Percentiles rank a stretch among this genome's conserved stretches.
Conservation (phyloP, 305 asterid species). For the Fraxinus angustifolia region DNA sequence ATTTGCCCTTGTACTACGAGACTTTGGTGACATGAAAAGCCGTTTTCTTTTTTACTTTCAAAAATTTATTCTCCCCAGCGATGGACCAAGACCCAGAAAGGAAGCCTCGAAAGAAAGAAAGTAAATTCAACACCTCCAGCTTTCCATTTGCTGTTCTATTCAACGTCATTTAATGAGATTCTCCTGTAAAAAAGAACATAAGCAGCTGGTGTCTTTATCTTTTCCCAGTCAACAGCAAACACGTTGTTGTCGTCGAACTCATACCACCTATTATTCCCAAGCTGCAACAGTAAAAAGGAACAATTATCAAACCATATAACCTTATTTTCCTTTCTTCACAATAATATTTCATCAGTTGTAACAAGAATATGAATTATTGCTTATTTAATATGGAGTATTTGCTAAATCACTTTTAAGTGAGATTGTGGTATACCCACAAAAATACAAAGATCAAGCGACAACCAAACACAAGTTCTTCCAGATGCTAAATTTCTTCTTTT, state of each 20-base stretch:
- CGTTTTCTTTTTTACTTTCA: background rate
- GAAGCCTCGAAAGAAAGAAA: background rate
- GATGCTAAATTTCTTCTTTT: background rate
- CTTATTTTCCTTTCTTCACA: background rate
- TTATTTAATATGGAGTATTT: background rate
- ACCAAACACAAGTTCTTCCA: background rate
- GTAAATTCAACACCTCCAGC: constrained; percentile 2
- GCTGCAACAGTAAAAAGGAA: constrained; percentile 44
- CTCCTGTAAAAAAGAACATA: constrained; percentile 72
- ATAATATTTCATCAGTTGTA: background rate
- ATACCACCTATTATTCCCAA: constrained; percentile 49
- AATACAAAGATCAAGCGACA: background rate
- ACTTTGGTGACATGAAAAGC: background rate
- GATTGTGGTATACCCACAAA: background rate
- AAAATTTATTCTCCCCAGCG: constrained; percentile 6
- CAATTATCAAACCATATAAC: background rate
- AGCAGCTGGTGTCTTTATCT: constrained; percentile 63
- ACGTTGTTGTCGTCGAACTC: constrained; percentile 63
- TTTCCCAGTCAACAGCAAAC: constrained; percentile 34
- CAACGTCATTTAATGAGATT: constrained; percentile 22
- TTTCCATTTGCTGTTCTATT: constrained; percentile 6
- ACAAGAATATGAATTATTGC: background rate
- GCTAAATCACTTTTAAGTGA: background rate
- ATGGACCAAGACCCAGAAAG: background rate
- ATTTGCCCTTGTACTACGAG: background rate